A percentile compares a stretch with the other conserved stretches of the same genome.
Evolutionary conservation across 1,139 yeast species (phyloP).

Genomic region (Sporopachydermia cereana): DNA sequence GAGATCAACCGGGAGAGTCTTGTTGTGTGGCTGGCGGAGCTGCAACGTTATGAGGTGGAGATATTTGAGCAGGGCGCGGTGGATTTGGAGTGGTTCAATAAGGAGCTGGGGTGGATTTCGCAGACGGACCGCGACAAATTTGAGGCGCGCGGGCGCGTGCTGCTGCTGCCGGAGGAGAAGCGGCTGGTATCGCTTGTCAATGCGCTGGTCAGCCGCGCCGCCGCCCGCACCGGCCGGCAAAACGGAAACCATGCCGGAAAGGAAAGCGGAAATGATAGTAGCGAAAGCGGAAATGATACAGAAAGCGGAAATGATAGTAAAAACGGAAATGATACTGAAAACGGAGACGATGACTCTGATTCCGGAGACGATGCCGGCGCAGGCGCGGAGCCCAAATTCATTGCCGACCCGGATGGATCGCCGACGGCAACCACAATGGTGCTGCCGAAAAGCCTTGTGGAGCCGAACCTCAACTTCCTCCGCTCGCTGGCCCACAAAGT

Average conservation of each 20-base stretch:
- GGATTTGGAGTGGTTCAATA: constrained; percentile 87
- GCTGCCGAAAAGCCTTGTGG: neutral
- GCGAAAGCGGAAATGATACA: neutral
- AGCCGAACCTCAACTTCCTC: neutral
- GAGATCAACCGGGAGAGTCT: constrained; percentile 64
- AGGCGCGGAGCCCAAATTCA: neutral
- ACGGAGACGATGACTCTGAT: neutral
- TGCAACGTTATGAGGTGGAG: constrained; percentile 58
- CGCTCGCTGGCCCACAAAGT: neutral
- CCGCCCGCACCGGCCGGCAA: constrained; percentile 22
- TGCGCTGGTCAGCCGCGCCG: constrained; percentile 2
- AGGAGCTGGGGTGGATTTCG: constrained; percentile 70
- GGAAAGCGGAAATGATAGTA: neutral
- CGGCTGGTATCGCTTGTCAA: constrained; percentile 35
- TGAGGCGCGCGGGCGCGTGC: constrained; percentile 39
- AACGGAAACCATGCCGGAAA: neutral
- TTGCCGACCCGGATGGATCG: neutral
- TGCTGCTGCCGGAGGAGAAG: constrained; percentile 64
- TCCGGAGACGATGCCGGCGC: neutral
- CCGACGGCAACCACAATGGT: neutral
- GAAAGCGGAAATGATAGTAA: neutral
- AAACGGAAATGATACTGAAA: neutral
- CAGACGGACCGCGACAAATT: constrained; percentile 50
- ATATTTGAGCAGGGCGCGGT: constrained; percentile 45
- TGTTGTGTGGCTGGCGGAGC: constrained; percentile 67